A percentile compares a stretch with the other conserved stretches of the same genome.
These are phyloP conservation scores for Draba incana DNA, from an alignment of 345 rosid species.

Conservation along the genomic window DNA sequence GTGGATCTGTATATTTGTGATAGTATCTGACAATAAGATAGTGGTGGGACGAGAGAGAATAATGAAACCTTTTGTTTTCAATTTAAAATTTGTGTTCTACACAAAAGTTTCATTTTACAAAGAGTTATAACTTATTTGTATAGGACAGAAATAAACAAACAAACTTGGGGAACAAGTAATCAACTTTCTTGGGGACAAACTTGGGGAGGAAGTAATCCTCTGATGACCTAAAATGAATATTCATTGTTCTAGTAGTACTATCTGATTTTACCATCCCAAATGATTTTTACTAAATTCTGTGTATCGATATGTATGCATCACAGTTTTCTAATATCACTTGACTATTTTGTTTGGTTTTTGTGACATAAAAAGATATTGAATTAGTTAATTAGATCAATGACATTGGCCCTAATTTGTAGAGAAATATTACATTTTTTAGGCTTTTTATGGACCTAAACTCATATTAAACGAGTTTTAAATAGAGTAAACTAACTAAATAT, in stretches of 20 bases:
- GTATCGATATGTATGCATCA: slow-evolving; percentile 28
- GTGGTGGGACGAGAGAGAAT: too few species aligned
- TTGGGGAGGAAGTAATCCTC: background rate
- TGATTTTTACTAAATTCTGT: slow-evolving; percentile 36
- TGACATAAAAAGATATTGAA: slow-evolving; percentile 11
- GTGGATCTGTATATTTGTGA: too few species aligned
- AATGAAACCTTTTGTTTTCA: too few species aligned
- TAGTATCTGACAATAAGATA: too few species aligned
- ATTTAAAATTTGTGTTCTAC: too few species aligned
- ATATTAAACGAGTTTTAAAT: background rate
- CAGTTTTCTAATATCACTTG: slow-evolving; percentile 14
- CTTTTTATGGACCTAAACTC: slow-evolving; percentile 25
- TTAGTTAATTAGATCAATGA: slow-evolving; percentile 1
- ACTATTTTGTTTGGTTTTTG: slow-evolving; percentile 21
- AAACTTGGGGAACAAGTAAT: too few species aligned
- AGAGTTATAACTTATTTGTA: too few species aligned
- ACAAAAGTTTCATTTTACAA: too few species aligned
- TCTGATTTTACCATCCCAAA: slow-evolving; percentile 39
- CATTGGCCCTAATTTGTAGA: slow-evolving; percentile 32
- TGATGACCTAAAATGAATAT: slow-evolving; percentile 17
- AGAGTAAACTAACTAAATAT: background rate
- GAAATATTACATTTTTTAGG: background rate
- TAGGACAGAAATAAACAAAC: too few species aligned
- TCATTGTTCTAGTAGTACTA: slow-evolving; percentile 34
- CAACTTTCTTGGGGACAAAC: too few species aligned